A percentile compares a stretch with the other conserved stretches of the same genome.
phyloP scores from a whole-genome alignment of 1,139 yeast genomes.

The Candida sp. region DNA sequence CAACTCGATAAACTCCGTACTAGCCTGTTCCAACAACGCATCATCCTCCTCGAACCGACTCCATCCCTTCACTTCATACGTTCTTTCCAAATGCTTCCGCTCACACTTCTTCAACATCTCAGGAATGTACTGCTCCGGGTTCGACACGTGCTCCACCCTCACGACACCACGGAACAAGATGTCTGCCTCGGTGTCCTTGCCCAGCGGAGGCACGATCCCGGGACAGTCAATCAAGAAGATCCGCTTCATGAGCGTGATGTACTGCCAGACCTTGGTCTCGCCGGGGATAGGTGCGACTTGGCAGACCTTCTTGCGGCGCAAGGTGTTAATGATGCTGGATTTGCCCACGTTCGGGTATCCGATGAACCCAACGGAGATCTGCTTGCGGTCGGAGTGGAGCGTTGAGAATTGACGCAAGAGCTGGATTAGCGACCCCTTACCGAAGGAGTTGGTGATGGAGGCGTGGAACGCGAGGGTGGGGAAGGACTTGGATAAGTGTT shows the following conservation, averaged over 20 bases:
- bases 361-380: conserved; percentile 95
- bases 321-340: conserved; percentile 92
- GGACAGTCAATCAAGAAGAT: conserved; percentile 98
- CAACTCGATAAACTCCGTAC: conserved; percentile 85
- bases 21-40: conserved; percentile 48
- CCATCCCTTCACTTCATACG: conserved; percentile 97
- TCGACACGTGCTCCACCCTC: conserved; percentile 93
- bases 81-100: conserved; percentile 90
- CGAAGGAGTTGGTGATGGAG: conserved; percentile 95
- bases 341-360: conserved; percentile 99
- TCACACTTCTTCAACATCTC: conserved; percentile 87
- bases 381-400: conserved; percentile 91
- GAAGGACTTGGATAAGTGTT: conserved; percentile 86
- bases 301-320: conserved; percentile 95
- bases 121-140: conserved; percentile 96
- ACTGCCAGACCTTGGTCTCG: conserved; percentile 99
- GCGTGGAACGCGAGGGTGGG: conserved; percentile 99
- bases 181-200: conserved; percentile 91
- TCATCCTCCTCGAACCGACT: conserved; percentile 49
- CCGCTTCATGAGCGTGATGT: conserved; percentile 94
- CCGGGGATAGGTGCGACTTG: conserved; percentile 99
- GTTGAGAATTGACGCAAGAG: conserved; percentile 91
- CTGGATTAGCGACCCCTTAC: conserved; percentile 96
- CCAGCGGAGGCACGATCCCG: conserved; percentile 97
- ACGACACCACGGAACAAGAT: conserved; percentile 96